Percentiles rank a stretch among this genome's conserved stretches.
Evolutionary conservation across 2,329 filamentous ascomycete genomes (phyloP).

Genomic region (Colletotrichum nymphaeae): DNA sequence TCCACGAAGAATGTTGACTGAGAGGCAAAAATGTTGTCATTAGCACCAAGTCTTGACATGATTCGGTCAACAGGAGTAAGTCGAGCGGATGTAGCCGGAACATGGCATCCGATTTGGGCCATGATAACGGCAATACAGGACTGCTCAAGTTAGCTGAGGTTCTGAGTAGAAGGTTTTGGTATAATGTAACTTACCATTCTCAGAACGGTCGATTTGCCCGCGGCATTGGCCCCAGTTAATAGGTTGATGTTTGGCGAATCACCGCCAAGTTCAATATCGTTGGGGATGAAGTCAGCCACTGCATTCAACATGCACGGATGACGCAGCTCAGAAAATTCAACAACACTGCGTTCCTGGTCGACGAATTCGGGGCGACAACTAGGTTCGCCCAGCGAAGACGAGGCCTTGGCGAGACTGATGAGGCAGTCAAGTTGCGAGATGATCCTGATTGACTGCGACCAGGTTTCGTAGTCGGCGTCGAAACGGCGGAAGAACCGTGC

Average conservation of each 20-base stretch:
- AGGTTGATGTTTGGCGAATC: conserved; percentile 85
- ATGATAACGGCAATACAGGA: conserved; percentile 97
- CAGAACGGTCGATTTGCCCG: conserved; percentile 95
- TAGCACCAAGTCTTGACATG: conserved; percentile 97
- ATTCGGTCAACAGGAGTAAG: conserved; percentile 95
- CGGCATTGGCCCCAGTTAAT: conserved; percentile 95
- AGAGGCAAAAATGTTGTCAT: conserved; percentile 98
- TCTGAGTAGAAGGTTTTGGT: neutral
- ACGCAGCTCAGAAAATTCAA: conserved; percentile 93
- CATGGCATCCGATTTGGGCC: conserved; percentile 94
- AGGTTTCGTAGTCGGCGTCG: conserved; percentile 85
- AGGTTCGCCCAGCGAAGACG: conserved; percentile 83
- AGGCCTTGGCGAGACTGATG: conserved; percentile 91
- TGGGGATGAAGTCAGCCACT: conserved; percentile 95
- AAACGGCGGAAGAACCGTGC: conserved; percentile 88
- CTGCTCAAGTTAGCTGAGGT: conserved; percentile 54
- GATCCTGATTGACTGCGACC: conserved; percentile 91
- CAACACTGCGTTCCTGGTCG: conserved; percentile 82
- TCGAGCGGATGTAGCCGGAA: conserved; percentile 84
- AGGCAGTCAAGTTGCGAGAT: conserved; percentile 94
- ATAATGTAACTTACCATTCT: conserved; percentile 78
- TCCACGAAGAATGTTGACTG: conserved; percentile 99
- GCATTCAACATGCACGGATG: conserved; percentile 95
- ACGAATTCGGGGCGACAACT: conserved; percentile 91
- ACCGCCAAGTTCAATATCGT: conserved; percentile 90